Conservation (phyloP, 2,329 filamentous ascomycete genomes). For the Rhynchosporium secalis region DNA sequence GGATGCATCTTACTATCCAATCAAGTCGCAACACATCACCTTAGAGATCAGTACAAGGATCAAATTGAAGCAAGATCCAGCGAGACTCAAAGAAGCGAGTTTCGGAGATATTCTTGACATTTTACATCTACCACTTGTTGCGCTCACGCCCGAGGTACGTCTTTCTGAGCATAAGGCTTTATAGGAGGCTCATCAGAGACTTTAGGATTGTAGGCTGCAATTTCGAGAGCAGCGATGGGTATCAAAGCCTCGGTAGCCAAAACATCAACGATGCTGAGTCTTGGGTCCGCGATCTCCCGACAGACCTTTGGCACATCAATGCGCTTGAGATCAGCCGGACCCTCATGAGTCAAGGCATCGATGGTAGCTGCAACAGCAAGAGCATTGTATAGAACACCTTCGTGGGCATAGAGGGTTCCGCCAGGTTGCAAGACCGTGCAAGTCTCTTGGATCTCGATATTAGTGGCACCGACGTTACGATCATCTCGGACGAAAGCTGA, state of each 20-base stretch:
- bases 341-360: not conserved
- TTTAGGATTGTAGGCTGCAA: not conserved
- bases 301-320: not conserved
- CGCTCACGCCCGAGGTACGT: not conserved
- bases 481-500: slow-evolving; percentile 2
- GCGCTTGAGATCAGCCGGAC: not conserved
- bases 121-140: too few relatives aligned
- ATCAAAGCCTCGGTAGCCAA: not conserved
- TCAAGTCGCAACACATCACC: too few relatives aligned
- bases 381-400: not conserved
- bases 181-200: not conserved
- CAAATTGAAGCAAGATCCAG: too few relatives aligned
- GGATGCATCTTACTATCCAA: too few relatives aligned
- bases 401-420: not conserved
- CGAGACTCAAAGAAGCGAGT: too few relatives aligned
- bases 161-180: not conserved
- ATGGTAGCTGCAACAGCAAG: not conserved
- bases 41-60: too few relatives aligned
- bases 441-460: not conserved
- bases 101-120: too few relatives aligned
- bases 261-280: not conserved
- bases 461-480: not conserved
- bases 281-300: not conserved
- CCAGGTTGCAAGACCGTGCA: not conserved
- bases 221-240: not conserved